Evolutionary conservation across 2,329 filamentous ascomycete species (phyloP).

Genomic region (Xylaria hypoxylon): DNA sequence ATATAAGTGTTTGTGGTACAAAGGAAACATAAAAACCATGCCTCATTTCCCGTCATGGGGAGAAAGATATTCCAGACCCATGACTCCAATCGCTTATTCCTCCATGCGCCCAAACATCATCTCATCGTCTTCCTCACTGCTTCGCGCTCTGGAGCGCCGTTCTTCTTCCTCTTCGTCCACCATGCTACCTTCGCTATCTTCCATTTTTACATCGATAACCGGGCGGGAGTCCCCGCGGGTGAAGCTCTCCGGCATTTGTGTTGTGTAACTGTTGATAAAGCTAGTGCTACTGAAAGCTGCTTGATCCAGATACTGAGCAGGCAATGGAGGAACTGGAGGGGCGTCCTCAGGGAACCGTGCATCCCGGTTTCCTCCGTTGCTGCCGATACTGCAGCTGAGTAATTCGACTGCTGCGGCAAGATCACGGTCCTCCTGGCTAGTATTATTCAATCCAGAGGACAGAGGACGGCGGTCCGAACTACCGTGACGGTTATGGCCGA

Average conservation of each 20-base stretch:
- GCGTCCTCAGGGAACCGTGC: constrained; percentile 76
- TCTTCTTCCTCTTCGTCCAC: constrained; percentile 75
- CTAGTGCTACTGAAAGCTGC: constrained; percentile 68
- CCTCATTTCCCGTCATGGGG: constrained; percentile 47
- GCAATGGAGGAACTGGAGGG: constrained; percentile 88
- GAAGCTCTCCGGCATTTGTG: constrained; percentile 71
- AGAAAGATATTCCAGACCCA: constrained; percentile 35
- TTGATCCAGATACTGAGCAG: constrained; percentile 79
- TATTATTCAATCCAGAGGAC: constrained; percentile 80
- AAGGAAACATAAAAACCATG: constrained; percentile 59
- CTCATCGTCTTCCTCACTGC: constrained; percentile 89
- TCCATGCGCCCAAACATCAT: constrained; percentile 98
- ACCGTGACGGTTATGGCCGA: constrained; percentile 74
- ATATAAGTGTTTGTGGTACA: constrained; percentile 61
- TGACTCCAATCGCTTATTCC: constrained; percentile 65
- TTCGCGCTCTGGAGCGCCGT: constrained; percentile 67
- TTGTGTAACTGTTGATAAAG: constrained; percentile 73
- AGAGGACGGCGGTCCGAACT: constrained; percentile 81
- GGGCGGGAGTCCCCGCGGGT: constrained; percentile 67
- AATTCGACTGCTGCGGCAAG: constrained; percentile 91
- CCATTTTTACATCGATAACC: constrained; percentile 74
- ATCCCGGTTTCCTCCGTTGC: constrained; percentile 73
- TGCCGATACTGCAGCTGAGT: constrained; percentile 91
- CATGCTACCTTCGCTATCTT: constrained; percentile 72
- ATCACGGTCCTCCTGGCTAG: constrained; percentile 85